Percentiles rank a stretch among this genome's conserved stretches.
Evolutionary conservation across 495 filamentous ascomycete genomes (phyloP).

Genomic region (Polyplosphaeria fusca): DNA sequence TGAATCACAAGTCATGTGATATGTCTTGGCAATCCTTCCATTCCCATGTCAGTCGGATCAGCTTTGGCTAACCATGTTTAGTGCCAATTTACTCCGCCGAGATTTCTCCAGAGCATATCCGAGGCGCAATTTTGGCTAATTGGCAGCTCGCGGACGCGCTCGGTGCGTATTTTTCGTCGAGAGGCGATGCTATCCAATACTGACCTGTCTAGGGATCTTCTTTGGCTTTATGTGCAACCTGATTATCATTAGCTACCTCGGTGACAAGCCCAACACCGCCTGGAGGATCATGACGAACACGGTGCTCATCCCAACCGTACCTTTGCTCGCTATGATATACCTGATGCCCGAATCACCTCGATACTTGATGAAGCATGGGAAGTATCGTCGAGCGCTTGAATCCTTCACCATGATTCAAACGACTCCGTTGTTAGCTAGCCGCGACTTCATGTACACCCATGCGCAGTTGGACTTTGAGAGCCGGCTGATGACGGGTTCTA

Average conservation of each 20-base stretch:
- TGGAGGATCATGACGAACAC: slow-evolving; percentile 18
- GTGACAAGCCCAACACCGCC: not conserved
- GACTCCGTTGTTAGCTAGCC: slow-evolving; percentile 9
- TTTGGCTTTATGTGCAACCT: slow-evolving; percentile 10
- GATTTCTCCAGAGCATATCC: slow-evolving; percentile 14
- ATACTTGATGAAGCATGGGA: slow-evolving; percentile 18
- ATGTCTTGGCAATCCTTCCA: too few relatives aligned
- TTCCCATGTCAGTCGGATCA: too few relatives aligned
- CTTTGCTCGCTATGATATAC: slow-evolving; percentile 11
- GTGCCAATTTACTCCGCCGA: slow-evolving; percentile 18
- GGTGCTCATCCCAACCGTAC: slow-evolving; percentile 10
- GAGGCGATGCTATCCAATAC: not conserved
- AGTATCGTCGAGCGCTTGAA: slow-evolving; percentile 7
- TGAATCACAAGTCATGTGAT: too few relatives aligned
- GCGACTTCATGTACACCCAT: slow-evolving; percentile 18
- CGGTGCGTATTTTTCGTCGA: not conserved
- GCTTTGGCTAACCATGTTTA: not conserved
- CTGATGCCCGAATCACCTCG: slow-evolving; percentile 15
- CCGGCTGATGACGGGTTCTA: slow-evolving; percentile 1
- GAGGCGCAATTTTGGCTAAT: slow-evolving; percentile 10
- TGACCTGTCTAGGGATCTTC: slow-evolving; percentile 2
- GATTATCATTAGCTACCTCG: slow-evolving; percentile 10
- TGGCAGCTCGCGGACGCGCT: slow-evolving; percentile 13
- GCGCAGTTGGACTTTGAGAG: slow-evolving; percentile 18
- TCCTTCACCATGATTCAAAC: slow-evolving; percentile 11